Evolutionary conservation across 2,329 filamentous ascomycete genomes (phyloP), one percentile per base, ranked within the genome.

Genomic region (Cladophialophora exuberans): DNA sequence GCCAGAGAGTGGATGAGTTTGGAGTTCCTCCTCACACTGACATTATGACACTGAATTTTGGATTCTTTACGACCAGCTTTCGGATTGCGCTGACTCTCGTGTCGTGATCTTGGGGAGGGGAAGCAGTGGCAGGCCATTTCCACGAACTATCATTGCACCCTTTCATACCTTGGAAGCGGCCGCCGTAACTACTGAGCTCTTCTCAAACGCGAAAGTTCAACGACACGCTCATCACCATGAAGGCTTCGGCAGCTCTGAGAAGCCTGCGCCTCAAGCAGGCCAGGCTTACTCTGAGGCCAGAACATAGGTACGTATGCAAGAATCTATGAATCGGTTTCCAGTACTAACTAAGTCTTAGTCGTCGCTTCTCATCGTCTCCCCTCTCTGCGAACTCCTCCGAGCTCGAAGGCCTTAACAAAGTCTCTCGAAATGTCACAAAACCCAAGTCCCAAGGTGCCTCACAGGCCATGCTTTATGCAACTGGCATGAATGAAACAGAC

Each of bases 401-500:
- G 11, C 28, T 48, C 28, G 22, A 63, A 41, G 58, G 60, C 65
- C 83, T 96, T 72, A 99, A 99, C 81, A 90, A 84, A 72, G 80
- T 93, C 70, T 97, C 92, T 58, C 79, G 84, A 59, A 73, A 79
- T 70, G 93, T 99, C 77, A 99, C 94, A 22, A 92, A 97, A 76
- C 93, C 92, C 70, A 97, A 97, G 79, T 94, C 93, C 28, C 94
- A 99, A 79, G 94, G 94, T 65, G 94, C 95, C 52, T 97, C 94
- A 36, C 94, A 99, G 79, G 94, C 95, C 62, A 99, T 99, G 95
- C 82, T 99, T 54, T 99, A 96, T 79, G 94, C 90, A 64, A 97
- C 93, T 1, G 95, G 95, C 50, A 79, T 99, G 67, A 84, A 78
- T 36, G 89, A 96, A 69, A 81, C 82, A 53, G 92, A 96, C 73